These are phyloP conservation scores for Durusdinium trenchii DNA, from an alignment of 73 alveolate species.

Conservation along the genomic window DNA sequence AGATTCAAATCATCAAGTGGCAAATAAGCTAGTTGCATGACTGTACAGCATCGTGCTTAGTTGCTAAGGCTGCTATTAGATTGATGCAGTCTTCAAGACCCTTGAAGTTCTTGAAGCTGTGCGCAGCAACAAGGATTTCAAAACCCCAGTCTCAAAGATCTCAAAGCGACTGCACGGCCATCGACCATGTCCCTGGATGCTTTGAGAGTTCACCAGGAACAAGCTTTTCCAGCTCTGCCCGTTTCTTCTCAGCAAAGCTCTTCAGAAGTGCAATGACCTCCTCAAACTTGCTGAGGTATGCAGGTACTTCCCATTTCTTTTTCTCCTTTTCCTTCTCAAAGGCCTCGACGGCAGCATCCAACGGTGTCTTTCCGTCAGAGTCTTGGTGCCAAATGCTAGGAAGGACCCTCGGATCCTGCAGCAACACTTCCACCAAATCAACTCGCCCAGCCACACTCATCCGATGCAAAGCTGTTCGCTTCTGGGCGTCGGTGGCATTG, in stretches of 20 bases:
- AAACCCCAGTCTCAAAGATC: too few relatives aligned
- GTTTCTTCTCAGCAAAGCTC: background rate
- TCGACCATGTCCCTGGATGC: constrained; percentile 16
- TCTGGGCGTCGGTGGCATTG: background rate
- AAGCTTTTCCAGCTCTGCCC: background rate
- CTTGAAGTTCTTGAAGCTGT: too few relatives aligned
- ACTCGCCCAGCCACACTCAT: background rate
- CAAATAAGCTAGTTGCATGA: too few relatives aligned
- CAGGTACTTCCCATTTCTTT: constrained; percentile 14
- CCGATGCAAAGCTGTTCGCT: background rate
- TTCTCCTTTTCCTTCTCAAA: background rate
- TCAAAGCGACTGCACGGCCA: background rate
- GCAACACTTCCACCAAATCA: constrained; percentile 9
- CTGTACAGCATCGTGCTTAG: too few relatives aligned
- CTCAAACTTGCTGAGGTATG: constrained; percentile 9
- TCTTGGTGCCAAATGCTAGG: too few relatives aligned
- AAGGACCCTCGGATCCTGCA: constrained; percentile 22
- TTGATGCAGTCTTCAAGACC: too few relatives aligned
- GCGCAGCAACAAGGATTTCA: too few relatives aligned
- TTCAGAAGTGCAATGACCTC: constrained; percentile 57
- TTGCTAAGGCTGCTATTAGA: too few relatives aligned
- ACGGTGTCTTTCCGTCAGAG: background rate
- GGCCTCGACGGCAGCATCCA: constrained; percentile 5
- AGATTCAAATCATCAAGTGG: too few relatives aligned
- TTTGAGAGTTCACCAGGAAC: background rate